Conservation (phyloP, 441 rosid species). For the Pelargonium cotyledonis region DNA sequence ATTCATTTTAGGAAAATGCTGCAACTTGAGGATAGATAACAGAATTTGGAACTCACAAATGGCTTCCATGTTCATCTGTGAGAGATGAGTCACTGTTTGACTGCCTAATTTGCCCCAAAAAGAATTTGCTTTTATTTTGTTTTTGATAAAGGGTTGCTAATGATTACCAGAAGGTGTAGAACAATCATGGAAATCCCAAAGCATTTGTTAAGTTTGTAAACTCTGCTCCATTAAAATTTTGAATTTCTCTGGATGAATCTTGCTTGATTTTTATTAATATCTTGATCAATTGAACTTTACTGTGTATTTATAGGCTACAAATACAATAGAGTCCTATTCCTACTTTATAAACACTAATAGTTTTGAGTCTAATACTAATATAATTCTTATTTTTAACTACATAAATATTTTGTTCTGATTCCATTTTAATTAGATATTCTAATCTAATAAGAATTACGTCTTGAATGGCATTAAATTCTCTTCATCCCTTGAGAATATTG, state of each 20-base stretch:
- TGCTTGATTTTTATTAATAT: no score
- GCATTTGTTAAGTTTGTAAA: neutral
- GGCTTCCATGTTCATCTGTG: neutral
- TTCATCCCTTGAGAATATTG: neutral
- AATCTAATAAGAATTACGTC: no score
- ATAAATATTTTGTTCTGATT: no score
- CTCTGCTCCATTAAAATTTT: neutral
- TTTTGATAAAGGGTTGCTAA: neutral
- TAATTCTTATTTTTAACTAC: no score
- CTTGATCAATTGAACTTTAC: no score
- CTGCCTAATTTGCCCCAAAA: neutral
- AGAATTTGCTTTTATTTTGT: neutral
- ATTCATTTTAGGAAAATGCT: neutral
- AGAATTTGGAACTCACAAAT: neutral
- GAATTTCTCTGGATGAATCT: no score
- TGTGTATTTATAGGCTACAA: no score
- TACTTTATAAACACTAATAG: no score
- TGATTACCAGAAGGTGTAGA: neutral
- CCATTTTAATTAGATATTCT: no score
- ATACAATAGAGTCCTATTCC: no score
- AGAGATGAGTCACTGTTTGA: neutral
- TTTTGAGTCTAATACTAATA: no score
- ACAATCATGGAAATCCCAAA: no score
- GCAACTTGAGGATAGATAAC: neutral
- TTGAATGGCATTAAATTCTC: neutral